Evolutionary conservation across 306 rosid genomes (phyloP).

Genomic region (Alnus rubra): DNA sequence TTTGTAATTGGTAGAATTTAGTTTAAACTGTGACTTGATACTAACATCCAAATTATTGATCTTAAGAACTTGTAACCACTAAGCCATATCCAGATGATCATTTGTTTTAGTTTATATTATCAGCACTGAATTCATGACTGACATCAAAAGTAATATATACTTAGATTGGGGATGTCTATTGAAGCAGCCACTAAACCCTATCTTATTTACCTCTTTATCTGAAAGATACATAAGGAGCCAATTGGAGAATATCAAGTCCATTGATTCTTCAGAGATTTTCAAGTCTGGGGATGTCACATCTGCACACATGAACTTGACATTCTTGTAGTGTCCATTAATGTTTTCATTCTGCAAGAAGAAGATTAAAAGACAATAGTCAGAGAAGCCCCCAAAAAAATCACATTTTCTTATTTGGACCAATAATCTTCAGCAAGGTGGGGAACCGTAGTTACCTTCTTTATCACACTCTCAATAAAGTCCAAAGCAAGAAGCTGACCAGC

Average conservation of each 20-base stretch:
- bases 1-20: background rate
- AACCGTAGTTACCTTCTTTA: constrained; percentile 63
- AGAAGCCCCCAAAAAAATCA: background rate
- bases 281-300: constrained; percentile 84
- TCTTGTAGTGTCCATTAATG: constrained; percentile 77
- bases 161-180: constrained; percentile 3
- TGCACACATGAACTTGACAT: constrained; percentile 81
- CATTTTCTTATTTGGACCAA: background rate
- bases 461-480: constrained; percentile 87
- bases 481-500: constrained; percentile 83
- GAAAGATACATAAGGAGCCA: constrained; percentile 98
- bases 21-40: background rate
- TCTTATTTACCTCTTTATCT: constrained; percentile 67
- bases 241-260: constrained; percentile 86
- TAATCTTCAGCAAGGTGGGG: constrained; percentile 6
- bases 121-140: background rate
- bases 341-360: constrained; percentile 66
- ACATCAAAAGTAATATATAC: background rate
- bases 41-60: background rate
- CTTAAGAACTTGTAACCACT: background rate
- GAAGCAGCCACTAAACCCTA: constrained; percentile 14
- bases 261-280: constrained; percentile 58
- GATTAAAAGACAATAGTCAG: constrained; percentile 4
- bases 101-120: background rate
- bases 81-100: background rate